Evolutionary conservation across 2,329 filamentous ascomycete species (phyloP).

Genomic region (Hypoxylon sp.): DNA sequence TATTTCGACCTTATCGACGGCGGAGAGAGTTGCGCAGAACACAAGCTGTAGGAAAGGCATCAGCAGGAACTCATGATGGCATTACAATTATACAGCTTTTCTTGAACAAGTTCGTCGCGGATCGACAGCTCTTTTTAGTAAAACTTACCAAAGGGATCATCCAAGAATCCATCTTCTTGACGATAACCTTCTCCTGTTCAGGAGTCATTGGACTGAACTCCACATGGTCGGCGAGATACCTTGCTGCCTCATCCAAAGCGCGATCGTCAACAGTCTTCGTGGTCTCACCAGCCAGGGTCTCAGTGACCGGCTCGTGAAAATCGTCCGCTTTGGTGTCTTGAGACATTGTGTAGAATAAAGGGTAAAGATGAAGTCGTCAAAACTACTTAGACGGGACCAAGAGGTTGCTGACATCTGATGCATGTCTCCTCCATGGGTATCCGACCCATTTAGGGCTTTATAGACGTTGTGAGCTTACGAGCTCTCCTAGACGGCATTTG

Average conservation of each 20-base stretch:
- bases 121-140: not conserved
- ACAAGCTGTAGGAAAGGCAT: conserved; percentile 45
- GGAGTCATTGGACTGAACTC: conserved; percentile 51
- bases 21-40: conserved; percentile 51
- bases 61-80: conserved; percentile 3
- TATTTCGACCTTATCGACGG: conserved; percentile 55
- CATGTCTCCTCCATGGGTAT: conserved; percentile 12
- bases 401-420: conserved; percentile 24
- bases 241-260: conserved; percentile 44
- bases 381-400: not conserved
- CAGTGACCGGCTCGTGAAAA: conserved; percentile 20
- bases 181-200: conserved; percentile 50
- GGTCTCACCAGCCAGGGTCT: conserved; percentile 34
- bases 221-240: conserved; percentile 45
- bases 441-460: conserved; percentile 30
- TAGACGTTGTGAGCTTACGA: conserved; percentile 27
- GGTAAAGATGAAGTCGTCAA: conserved; percentile 7
- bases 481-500: conserved; percentile 18
- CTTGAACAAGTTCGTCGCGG: not conserved
- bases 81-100: no score
- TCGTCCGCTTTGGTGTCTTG: conserved; percentile 30
- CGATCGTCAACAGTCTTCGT: conserved; percentile 38
- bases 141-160: conserved; percentile 50
- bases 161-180: conserved; percentile 51
- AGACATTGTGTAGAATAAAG: conserved; percentile 27